Conservation (phyloP, 108 stramenopile species). For the Skeletonema tropicum region DNA sequence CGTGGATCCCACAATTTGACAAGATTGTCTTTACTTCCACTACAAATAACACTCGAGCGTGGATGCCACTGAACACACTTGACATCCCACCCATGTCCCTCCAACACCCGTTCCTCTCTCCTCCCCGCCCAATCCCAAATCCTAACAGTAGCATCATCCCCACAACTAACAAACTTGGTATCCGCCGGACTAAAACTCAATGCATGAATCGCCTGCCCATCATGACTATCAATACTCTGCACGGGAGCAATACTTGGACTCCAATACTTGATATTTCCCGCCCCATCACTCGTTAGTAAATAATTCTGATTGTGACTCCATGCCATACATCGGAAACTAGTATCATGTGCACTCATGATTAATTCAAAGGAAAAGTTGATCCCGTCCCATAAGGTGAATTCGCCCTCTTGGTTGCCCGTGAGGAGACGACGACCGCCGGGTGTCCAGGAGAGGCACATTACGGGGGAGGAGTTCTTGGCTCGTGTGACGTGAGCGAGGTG, state of each 20-base stretch:
- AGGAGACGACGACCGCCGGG: constrained; percentile 87
- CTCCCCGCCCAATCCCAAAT: constrained; percentile 92
- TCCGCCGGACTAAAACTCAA: constrained; percentile 93
- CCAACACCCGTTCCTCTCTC: constrained; percentile 78
- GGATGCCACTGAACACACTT: constrained; percentile 96
- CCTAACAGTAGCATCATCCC: constrained; percentile 93
- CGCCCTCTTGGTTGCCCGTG: constrained; percentile 89
- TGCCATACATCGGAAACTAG: constrained; percentile 87
- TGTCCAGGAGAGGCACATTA: constrained; percentile 78
- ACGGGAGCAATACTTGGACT: constrained; percentile 90
- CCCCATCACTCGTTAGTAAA: constrained; percentile 87
- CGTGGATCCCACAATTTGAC: constrained; percentile 97
- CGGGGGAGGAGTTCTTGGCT: constrained; percentile 64
- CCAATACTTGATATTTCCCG: constrained; percentile 93
- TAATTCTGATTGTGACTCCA: constrained; percentile 93
- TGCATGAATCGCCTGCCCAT: constrained; percentile 86
- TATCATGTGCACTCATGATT: constrained; percentile 88
- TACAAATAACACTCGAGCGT: constrained; percentile 84
- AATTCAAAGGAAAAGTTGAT: constrained; percentile 89
- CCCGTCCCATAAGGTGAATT: constrained; percentile 95
- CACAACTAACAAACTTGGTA: constrained; percentile 93
- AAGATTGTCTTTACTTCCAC: constrained; percentile 91
- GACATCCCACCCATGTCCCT: constrained; percentile 98
- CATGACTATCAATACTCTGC: constrained; percentile 85
- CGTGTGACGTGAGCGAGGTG: constrained; percentile 84